Evolutionary conservation across 306 rosid species (phyloP).

Genomic region (Erythrophleum fordii): DNA sequence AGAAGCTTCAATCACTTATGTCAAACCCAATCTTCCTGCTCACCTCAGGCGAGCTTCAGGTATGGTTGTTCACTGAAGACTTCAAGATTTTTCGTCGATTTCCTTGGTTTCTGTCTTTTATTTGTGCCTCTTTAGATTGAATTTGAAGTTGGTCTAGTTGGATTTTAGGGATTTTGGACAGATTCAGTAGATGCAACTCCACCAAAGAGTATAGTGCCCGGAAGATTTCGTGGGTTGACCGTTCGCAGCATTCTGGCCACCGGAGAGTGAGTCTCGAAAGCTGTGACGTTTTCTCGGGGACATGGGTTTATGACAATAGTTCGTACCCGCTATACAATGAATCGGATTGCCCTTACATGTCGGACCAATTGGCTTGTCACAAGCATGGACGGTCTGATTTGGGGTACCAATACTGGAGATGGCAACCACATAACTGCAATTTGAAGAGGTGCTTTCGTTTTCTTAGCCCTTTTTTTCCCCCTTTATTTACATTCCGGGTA

Average conservation of each 20-base stretch:
- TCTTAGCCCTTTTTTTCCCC: background rate
- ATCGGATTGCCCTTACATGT: slow-evolving; percentile 86
- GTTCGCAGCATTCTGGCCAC: slow-evolving; percentile 33
- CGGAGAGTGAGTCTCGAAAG: slow-evolving; percentile 53
- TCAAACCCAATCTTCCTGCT: slow-evolving; percentile 70
- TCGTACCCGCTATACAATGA: slow-evolving; percentile 82
- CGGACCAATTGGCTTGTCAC: slow-evolving; percentile 96
- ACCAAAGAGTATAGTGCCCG: slow-evolving; percentile 75
- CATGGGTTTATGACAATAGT: slow-evolving; percentile 83
- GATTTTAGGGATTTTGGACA: slow-evolving; percentile 73
- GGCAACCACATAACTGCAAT: slow-evolving; percentile 96
- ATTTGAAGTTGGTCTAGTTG: slow-evolving; percentile 37
- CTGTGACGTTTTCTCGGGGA: slow-evolving; percentile 86
- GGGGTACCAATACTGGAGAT: slow-evolving; percentile 86
- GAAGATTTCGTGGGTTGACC: slow-evolving; percentile 58
- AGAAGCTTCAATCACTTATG: slow-evolving; percentile 55
- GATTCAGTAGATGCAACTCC: slow-evolving; percentile 88
- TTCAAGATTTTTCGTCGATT: background rate
- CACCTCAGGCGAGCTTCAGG: slow-evolving; percentile 52
- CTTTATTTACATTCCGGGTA: too few relatives aligned
- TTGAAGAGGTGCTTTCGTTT: slow-evolving; percentile 68
- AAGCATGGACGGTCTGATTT: slow-evolving; percentile 91
- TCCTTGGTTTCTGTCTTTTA: slow-evolving; percentile 35
- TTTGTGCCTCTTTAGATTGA: slow-evolving; percentile 34
- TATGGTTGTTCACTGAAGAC: slow-evolving; percentile 33